Evolutionary conservation across 768 basidiomycete genomes (phyloP).

Genomic region (Rubroboletus satanas): DNA sequence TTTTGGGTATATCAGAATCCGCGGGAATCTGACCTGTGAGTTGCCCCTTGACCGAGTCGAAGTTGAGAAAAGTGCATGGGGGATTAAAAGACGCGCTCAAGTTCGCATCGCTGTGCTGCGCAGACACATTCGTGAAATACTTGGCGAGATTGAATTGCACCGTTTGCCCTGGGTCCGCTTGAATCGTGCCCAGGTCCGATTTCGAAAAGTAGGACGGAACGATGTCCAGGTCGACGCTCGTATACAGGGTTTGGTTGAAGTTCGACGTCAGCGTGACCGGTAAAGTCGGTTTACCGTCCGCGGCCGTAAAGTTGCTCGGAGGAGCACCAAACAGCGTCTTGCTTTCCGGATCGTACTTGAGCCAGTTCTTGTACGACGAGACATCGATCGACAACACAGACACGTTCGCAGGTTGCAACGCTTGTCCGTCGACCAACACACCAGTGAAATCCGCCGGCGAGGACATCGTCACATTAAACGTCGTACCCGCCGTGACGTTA

Average conservation of each 20-base stretch:
- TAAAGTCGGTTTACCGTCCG: constrained; percentile 38
- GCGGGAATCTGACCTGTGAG: constrained; percentile 56
- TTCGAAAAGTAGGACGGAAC: constrained; percentile 71
- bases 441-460: constrained; percentile 60
- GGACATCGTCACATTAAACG: constrained; percentile 49
- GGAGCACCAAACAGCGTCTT: constrained; percentile 63
- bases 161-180: constrained; percentile 46
- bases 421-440: constrained; percentile 57
- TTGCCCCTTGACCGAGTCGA: constrained; percentile 42
- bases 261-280: constrained; percentile 58
- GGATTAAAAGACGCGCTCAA: constrained; percentile 58
- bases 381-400: constrained; percentile 55
- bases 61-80: constrained; percentile 47
- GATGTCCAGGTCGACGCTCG: constrained; percentile 61
- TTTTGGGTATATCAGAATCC: constrained; percentile 38
- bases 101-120: constrained; percentile 43
- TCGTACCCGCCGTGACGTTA: constrained; percentile 61
- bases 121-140: constrained; percentile 50
- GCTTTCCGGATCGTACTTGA: constrained; percentile 53
- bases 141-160: constrained; percentile 52
- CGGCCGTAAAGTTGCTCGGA: constrained; percentile 40
- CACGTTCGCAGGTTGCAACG: constrained; percentile 59
- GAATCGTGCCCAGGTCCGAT: constrained; percentile 52
- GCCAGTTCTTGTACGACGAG: constrained; percentile 51
- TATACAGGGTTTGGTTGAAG: constrained; percentile 65